A percentile compares a stretch with the other conserved stretches of the same genome.
phyloP scores from a whole-genome alignment of 108 stramenopile species.

The Fragilariopsis cylindrus region DNA sequence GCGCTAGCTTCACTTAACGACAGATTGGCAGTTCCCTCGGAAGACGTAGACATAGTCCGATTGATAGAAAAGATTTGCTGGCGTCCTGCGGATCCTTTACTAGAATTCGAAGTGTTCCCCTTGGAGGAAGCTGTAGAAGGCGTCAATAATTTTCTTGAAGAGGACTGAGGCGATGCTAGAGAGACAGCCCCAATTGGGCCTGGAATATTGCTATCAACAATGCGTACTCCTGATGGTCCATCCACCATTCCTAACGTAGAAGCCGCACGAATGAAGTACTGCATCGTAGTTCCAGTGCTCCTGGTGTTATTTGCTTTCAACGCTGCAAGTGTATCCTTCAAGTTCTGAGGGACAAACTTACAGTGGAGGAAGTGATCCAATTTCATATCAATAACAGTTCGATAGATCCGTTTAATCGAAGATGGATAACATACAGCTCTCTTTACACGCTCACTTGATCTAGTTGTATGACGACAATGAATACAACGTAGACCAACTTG shows the following conservation, averaged over 20 bases:
- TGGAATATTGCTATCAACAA: constrained; percentile 30
- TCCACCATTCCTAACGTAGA: constrained; percentile 81
- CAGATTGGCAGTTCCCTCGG: constrained; percentile 21
- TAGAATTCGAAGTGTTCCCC: neutral
- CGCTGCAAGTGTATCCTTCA: constrained; percentile 70
- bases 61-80: constrained; percentile 17
- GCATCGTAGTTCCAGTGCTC: constrained; percentile 89
- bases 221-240: constrained; percentile 61
- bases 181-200: neutral
- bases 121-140: constrained; percentile 5
- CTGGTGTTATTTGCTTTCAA: constrained; percentile 72
- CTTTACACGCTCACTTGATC: constrained; percentile 79
- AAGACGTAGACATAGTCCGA: constrained; percentile 28
- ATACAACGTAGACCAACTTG: constrained; percentile 90
- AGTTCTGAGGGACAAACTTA: constrained; percentile 68
- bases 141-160: constrained; percentile 9
- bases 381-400: constrained; percentile 93
- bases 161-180: neutral
- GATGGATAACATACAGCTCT: constrained; percentile 90
- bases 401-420: constrained; percentile 82
- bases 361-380: constrained; percentile 85
- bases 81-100: neutral
- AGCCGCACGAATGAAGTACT: constrained; percentile 86
- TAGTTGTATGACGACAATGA: constrained; percentile 73
- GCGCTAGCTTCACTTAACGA: constrained; percentile 4